A percentile compares a stretch with the other conserved stretches of the same genome.
Conservation (phyloP, 768 basidiomycete genomes). For the Amanita polypyramis region DNA sequence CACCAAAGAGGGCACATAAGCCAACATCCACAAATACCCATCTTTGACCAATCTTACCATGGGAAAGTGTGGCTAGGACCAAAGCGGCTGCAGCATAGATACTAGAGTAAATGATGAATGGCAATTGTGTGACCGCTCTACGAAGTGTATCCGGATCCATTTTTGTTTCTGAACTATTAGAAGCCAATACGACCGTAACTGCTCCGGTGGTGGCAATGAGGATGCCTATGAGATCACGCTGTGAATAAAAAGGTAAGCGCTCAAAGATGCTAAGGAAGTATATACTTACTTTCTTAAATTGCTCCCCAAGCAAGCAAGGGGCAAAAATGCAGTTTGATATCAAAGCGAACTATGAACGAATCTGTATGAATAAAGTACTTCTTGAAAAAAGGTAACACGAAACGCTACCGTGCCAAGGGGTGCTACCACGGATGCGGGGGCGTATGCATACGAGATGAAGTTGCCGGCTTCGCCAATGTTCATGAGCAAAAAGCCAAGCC, state of each 20-base stretch:
- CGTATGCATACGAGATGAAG: constrained; percentile 84
- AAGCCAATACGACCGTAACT: constrained; percentile 81
- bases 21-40: constrained; percentile 83
- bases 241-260: constrained; percentile 10
- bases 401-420: constrained; percentile 87
- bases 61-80: constrained; percentile 57
- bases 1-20: constrained; percentile 78
- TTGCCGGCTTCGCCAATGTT: constrained; percentile 87
- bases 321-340: constrained; percentile 94
- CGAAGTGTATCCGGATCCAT: constrained; percentile 61
- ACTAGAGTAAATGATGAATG: constrained; percentile 69
- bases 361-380: constrained; percentile 5
- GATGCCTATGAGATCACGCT: constrained; percentile 77
- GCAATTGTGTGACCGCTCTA: constrained; percentile 53
- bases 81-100: constrained; percentile 48
- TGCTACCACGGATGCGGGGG: constrained; percentile 88
- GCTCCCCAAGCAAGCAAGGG: constrained; percentile 73
- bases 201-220: constrained; percentile 79
- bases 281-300: constrained; percentile 58
- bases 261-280: constrained; percentile 8
- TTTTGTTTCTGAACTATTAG: constrained; percentile 60
- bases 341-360: constrained; percentile 63
- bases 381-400: constrained; percentile 7
- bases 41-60: constrained; percentile 46
- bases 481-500: constrained; percentile 83